Evolutionary conservation across 768 basidiomycete species (phyloP).

Genomic region (Lentinula detonsa): DNA sequence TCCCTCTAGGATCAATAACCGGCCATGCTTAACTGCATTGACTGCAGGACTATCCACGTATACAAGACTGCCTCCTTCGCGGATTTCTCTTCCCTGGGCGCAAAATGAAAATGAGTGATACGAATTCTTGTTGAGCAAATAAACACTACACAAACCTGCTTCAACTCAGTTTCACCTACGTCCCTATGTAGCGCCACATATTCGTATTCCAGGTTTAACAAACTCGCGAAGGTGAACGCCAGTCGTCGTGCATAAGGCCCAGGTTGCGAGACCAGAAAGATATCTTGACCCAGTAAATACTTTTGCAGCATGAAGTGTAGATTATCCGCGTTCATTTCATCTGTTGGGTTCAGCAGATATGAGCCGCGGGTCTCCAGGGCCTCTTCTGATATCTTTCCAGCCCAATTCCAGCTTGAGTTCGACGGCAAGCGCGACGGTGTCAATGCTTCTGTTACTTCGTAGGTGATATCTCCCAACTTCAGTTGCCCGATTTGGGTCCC

Average conservation of each 20-base stretch:
- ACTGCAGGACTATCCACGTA: slow-evolving; percentile 67
- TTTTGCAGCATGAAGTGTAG: slow-evolving; percentile 66
- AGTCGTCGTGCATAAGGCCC: slow-evolving; percentile 30
- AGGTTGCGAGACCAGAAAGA: slow-evolving; percentile 61
- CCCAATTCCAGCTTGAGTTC: slow-evolving; percentile 21
- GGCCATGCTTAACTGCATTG: slow-evolving; percentile 58
- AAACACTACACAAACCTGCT: slow-evolving; percentile 33
- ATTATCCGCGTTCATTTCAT: slow-evolving; percentile 50
- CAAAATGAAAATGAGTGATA: too few relatives aligned
- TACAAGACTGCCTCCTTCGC: slow-evolving; percentile 53
- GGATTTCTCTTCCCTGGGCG: slow-evolving; percentile 51
- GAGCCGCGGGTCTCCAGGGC: not conserved
- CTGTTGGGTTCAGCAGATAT: slow-evolving; percentile 43
- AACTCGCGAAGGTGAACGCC: slow-evolving; percentile 20
- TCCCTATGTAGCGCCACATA: slow-evolving; percentile 63
- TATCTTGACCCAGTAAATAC: slow-evolving; percentile 59
- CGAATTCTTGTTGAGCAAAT: slow-evolving; percentile 1
- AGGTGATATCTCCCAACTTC: slow-evolving; percentile 50
- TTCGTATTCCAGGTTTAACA: slow-evolving; percentile 66
- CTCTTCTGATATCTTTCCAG: not conserved
- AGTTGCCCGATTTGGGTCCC: slow-evolving; percentile 42
- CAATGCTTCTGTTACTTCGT: slow-evolving; percentile 43
- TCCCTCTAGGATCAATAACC: slow-evolving; percentile 60
- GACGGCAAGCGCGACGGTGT: slow-evolving; percentile 43
- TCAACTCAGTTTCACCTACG: slow-evolving; percentile 65